Base-by-base conservation (phyloP, 2,329 filamentous ascomycete species). In the Dendrostoma leiphaemia region DNA sequence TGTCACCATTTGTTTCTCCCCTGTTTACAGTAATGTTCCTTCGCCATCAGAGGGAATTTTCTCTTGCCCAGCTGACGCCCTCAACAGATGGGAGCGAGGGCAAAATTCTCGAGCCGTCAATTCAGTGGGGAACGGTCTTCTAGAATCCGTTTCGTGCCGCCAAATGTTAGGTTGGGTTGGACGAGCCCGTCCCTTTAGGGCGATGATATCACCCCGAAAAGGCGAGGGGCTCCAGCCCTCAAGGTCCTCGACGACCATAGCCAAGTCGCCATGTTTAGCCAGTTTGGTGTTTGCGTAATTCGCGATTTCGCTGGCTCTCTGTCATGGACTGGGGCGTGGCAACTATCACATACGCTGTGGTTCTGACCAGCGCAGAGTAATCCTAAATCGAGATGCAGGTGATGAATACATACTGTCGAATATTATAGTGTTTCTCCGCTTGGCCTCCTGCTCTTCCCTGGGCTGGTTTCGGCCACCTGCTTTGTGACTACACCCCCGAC, bases 1-100 rank as follows among this genome's bases (percentile, higher is more conserved):
- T n/a, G n/a, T n/a, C n/a, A n/a, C n/a, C n/a, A n/a, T n/a, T n/a
- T n/a, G n/a, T n/a, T n/a, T n/a, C n/a, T n/a, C n/a, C n/a, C n/a
- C n/a, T n/a, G n/a, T n/a, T n/a, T n/a, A n/a, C n/a, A n/a, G n/a
- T n/a, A n/a, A n/a, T n/a, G n/a, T n/a, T n/a, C n/a, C n/a, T n/a
- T n/a, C n/a, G n/a, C n/a, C n/a, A n/a, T n/a, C n/a, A n/a, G n/a
- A 17, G 55, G 54, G 29, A 57, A 57, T 41, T 57, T 54, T 38
- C 37, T 54, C 32, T 57, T 57, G 40, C 10, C 54, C 51, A 57
- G n/a, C n/a, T n/a, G n/a, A 57, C 41, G 55, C 55, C 9, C 43
- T 57, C 46, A 57, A 57, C 40, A 51, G 54, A 32, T 57, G 55
- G 55, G 55, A n/a, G 51, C n/a, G 55, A 57, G 31, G 55, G 55